Base-by-base conservation (phyloP, 2,329 filamentous ascomycete genomes). In the Fusarium sp. region DNA sequence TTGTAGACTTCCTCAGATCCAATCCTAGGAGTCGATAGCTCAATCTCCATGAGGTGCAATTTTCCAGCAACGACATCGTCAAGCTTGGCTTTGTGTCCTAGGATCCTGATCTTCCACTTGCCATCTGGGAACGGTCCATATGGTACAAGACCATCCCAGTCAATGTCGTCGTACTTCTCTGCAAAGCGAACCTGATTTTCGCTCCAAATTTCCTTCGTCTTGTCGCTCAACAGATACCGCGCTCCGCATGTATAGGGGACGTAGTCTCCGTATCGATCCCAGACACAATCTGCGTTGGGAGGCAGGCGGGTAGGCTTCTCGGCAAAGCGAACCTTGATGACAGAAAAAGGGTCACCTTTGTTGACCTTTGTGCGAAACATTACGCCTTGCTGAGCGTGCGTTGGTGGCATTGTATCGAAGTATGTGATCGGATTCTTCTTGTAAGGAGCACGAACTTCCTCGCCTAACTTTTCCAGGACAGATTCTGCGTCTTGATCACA, bases 361-460 rank as follows among this genome's bases (percentile, higher is more conserved):
- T 65, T 72, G 23, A 57, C 56, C 46, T 72, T 72, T 39, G 69
- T 71, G 23, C 70, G 69, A 28, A 72, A 72, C 69, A 72, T 72
- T 25, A 72, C 53, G 13, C 67, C 70, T 21, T 61, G 56, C 16
- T 68, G 67, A 7, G 64, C 67, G 37, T 72, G 67, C 14, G 57
- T 65, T 25, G 70, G 70, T 4, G 70, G 70, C 34, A 60, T 49
- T 7, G 70, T 72, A 52, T 72, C 70, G 39, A 71, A 72, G 41
- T 72, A 72, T 11, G 62, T 64, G 51, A 72, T 72, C 7, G 70
- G 70, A 34, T 65, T 69, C 7, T 45, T 34, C 31, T 72, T 72
- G n/a, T 72, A 62, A 31, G 70, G 70, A n/a, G 43, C 48, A 21
- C 54, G 51, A 52, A 53, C 49, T 23, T 62, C 25, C 19, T 71